phyloP scores from a whole-genome alignment of 169 alveolate genomes.

The Plasmodium inui region DNA sequence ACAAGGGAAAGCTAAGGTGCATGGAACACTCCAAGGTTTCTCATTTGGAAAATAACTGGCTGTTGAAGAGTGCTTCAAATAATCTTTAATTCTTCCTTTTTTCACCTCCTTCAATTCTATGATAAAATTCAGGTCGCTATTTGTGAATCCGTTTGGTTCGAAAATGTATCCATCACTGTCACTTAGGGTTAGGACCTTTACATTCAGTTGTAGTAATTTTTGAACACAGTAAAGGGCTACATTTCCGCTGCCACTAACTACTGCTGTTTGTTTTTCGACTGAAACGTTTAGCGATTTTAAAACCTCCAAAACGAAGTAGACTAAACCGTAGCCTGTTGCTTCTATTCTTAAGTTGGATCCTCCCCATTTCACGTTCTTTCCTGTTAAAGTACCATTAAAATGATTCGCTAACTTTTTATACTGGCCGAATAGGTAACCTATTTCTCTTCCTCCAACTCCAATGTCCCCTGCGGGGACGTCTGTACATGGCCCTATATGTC shows the following conservation, averaged over 20 bases:
- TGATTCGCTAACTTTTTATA: slow-evolving; percentile 82
- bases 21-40: slow-evolving; percentile 83
- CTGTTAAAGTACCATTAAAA: slow-evolving; percentile 88
- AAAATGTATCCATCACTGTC: slow-evolving; percentile 85
- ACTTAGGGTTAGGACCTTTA: slow-evolving; percentile 84
- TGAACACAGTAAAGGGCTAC: slow-evolving; percentile 89
- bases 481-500: slow-evolving; percentile 87
- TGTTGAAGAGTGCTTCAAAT: slow-evolving; percentile 74
- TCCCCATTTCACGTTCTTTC: slow-evolving; percentile 89
- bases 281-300: slow-evolving; percentile 70
- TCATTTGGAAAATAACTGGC: slow-evolving; percentile 78
- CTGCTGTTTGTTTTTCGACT: slow-evolving; percentile 82
- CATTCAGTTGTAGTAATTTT: slow-evolving; percentile 87
- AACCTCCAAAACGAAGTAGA: slow-evolving; percentile 85
- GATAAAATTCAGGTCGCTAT: slow-evolving; percentile 76
- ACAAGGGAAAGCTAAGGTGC: slow-evolving; percentile 88
- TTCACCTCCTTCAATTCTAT: slow-evolving; percentile 80
- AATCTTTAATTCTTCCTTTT: slow-evolving; percentile 79
- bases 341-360: slow-evolving; percentile 89
- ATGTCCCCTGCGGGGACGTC: slow-evolving; percentile 94
- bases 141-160: slow-evolving; percentile 85
- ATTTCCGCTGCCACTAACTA: slow-evolving; percentile 90
- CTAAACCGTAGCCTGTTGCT: slow-evolving; percentile 92
- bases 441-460: slow-evolving; percentile 91
- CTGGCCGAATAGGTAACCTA: slow-evolving; percentile 90